Percentiles rank a stretch among this genome's conserved stretches.
Conservation (phyloP, 805 yeast species). For the Ogataea chonburiensis region DNA sequence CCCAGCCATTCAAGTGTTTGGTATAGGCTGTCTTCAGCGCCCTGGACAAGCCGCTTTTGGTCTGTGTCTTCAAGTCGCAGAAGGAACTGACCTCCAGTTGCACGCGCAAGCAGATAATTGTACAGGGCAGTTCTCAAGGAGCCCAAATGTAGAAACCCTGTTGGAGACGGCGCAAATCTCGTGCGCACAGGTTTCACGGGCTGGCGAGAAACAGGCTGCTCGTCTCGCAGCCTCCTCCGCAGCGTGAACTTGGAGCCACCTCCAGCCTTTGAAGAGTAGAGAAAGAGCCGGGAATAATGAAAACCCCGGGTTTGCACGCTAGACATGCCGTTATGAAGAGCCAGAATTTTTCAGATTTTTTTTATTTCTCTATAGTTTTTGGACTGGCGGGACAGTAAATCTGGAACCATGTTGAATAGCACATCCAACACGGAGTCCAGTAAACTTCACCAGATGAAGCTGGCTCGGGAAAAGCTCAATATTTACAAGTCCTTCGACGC, state of each 20-base stretch:
- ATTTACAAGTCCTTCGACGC: slow-evolving; percentile 67
- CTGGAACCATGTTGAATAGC: slow-evolving; percentile 11
- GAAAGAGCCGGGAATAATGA: neutral
- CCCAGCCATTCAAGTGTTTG: slow-evolving; percentile 78
- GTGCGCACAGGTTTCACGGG: slow-evolving; percentile 62
- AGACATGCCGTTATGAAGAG: neutral
- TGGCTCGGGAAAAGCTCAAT: slow-evolving; percentile 51
- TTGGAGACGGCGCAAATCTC: slow-evolving; percentile 97
- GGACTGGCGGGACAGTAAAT: slow-evolving; percentile 8
- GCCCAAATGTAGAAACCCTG: slow-evolving; percentile 92
- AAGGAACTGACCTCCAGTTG: slow-evolving; percentile 77
- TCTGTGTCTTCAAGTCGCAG: slow-evolving; percentile 93
- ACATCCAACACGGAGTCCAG: slow-evolving; percentile 9
- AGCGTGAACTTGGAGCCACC: slow-evolving; percentile 14
- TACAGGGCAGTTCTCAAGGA: slow-evolving; percentile 91
- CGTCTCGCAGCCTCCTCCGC: slow-evolving; percentile 7
- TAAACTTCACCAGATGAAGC: slow-evolving; percentile 20
- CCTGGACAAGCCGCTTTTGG: slow-evolving; percentile 69
- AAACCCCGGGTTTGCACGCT: neutral
- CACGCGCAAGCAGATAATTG: slow-evolving; percentile 77
- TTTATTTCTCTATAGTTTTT: neutral
- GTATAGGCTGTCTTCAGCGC: slow-evolving; percentile 81
- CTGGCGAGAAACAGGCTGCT: slow-evolving; percentile 4
- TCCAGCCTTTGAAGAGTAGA: too few relatives aligned
- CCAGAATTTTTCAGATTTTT: slow-evolving; percentile 10